Base-by-base conservation (phyloP, 1,284 basidiomycete genomes). In the Ceratobasidium sp. region DNA sequence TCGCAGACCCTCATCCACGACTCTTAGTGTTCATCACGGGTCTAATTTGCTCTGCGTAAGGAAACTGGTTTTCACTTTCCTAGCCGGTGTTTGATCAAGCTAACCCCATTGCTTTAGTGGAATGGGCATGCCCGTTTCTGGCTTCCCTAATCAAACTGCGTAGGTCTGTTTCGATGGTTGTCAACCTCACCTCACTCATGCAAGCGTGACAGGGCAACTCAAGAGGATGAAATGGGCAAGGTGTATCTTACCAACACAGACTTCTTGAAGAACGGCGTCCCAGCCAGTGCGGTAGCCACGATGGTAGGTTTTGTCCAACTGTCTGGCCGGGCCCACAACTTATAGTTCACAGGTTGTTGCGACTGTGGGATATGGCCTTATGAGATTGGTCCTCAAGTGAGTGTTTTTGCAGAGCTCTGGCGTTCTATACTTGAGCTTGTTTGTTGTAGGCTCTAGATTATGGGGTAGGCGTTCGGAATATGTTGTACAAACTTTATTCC, bases 111-210 rank as follows among this genome's bases (percentile, higher is more conserved):
- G 6, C 25, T 40, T 30, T 36, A 86, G 94, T 2, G 97, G 96
- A 0, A 99, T 99, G 96, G 97, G 96, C 6, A 91, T 99, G 85
- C 96, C 96, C 3, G 95, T 98, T 42, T 95, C 92, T 73, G 96
- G 96, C 6, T 98, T 99, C 84, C 96, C 96, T 0, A 98, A 98
- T 80, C 93, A 96, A 82, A 95, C 93, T 70, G 94, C 93, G 92
- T 94, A 81, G 79, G 92, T 88, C 49, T 64, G 38, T 23, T 36
- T 48, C 40, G 36, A 48, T 44, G 58, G 30, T 56, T 8, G 60
- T 46, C 53, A 23, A 51, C 61, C 77, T 77, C 69, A 76, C 75
- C 25, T 76, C 78, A 73, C 77, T 63, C 80, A 79, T 40, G 79
- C 79, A 1, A 78, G 25, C 36, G 53, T 74, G 67, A 48, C 76